Evolutionary conservation across 2,329 filamentous ascomycete genomes (phyloP).

Genomic region (Fusarium anguioides): DNA sequence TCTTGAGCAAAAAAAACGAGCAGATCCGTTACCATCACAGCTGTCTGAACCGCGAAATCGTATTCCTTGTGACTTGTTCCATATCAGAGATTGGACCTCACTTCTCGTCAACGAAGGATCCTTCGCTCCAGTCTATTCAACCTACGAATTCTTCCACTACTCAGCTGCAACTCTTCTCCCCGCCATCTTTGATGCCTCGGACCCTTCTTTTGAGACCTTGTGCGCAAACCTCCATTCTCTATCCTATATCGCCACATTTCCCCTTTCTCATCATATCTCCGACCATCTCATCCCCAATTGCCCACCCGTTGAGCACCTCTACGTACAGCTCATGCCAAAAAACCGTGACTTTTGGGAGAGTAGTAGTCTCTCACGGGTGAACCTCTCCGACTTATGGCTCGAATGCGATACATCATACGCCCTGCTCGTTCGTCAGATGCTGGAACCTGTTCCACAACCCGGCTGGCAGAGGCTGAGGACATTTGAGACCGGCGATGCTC

Average conservation of each 20-base stretch:
- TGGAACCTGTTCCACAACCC: conserved; percentile 44
- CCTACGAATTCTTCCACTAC: conserved; percentile 77
- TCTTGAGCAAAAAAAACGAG: neutral
- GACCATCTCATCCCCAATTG: conserved; percentile 60
- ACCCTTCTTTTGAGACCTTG: conserved; percentile 52
- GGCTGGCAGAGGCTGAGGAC: conserved; percentile 56
- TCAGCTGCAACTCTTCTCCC: conserved; percentile 71
- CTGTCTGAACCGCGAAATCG: conserved; percentile 20
- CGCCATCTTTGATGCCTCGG: conserved; percentile 58
- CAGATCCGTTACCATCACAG: conserved; percentile 25
- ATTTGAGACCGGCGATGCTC: conserved; percentile 63
- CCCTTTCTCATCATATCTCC: conserved; percentile 70
- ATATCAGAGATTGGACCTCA: conserved; percentile 71
- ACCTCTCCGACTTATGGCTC: conserved; percentile 61
- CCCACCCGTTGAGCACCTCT: conserved; percentile 63
- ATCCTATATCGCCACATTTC: conserved; percentile 74
- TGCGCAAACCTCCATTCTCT: conserved; percentile 59
- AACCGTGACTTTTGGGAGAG: conserved; percentile 52
- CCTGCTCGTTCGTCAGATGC: conserved; percentile 56
- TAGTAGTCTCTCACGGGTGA: conserved; percentile 54
- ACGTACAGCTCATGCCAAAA: conserved; percentile 61
- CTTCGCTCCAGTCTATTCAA: conserved; percentile 75
- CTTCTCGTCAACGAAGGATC: conserved; percentile 80
- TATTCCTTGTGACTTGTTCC: conserved; percentile 60
- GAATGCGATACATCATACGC: conserved; percentile 64